These are phyloP conservation scores for Dryadomyces quercus-mongolicae DNA, from an alignment of 2,329 filamentous ascomycete species.

Conservation along the genomic window DNA sequence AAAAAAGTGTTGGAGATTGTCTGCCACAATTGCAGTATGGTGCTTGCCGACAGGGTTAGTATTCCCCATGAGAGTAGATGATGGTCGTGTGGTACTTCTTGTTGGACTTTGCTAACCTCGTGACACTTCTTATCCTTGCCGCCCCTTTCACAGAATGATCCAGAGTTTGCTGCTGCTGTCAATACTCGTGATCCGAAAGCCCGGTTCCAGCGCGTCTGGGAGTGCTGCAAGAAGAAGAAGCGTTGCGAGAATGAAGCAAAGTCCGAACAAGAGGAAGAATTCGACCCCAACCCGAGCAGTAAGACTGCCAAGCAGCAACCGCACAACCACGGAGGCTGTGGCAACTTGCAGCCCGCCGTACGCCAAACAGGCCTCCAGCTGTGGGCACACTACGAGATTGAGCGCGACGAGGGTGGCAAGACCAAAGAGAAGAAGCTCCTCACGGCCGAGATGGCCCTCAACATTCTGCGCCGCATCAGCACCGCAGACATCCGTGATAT, in stretches of 20 bases:
- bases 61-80: conserved; percentile 25
- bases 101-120: conserved; percentile 10
- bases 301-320: conserved; percentile 39
- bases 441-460: conserved; percentile 72
- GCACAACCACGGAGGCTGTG: conserved; percentile 74
- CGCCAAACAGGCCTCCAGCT: conserved; percentile 79
- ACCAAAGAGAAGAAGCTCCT: conserved; percentile 71
- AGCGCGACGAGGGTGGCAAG: conserved; percentile 62
- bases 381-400: conserved; percentile 62
- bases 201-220: conserved; percentile 88
- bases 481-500: conserved; percentile 74
- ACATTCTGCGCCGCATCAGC: conserved; percentile 75
- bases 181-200: conserved; percentile 82
- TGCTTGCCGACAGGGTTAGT: conserved; percentile 97
- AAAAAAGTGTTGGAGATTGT: conserved; percentile 99
- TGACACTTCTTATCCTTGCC: conserved; percentile 17
- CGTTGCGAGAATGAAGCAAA: conserved; percentile 69
- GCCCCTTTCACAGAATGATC: conserved; percentile 52
- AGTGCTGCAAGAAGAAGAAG: conserved; percentile 78
- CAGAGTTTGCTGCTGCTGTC: conserved; percentile 71
- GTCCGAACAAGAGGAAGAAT: conserved; percentile 50
- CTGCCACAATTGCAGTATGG: conserved; percentile 97
- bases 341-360: conserved; percentile 80
- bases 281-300: conserved; percentile 36
- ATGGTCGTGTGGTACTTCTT: conserved; percentile 27